Percentiles rank a stretch among this genome's conserved stretches.
These are phyloP conservation scores for Scleroderma citrinum DNA, from an alignment of 768 basidiomycete genomes.

Conservation along the genomic window DNA sequence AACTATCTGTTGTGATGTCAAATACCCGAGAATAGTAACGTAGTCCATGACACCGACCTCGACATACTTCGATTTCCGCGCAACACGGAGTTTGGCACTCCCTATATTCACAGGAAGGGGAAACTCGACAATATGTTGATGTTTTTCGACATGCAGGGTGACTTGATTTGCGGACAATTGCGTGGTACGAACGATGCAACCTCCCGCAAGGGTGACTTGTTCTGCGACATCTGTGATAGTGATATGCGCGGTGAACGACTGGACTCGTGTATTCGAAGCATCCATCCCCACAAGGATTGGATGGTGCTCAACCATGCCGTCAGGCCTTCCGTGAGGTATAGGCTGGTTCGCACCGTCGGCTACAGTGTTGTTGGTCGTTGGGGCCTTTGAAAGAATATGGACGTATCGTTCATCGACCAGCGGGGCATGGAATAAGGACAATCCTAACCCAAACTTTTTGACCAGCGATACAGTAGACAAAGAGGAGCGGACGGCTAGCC, in stretches of 20 bases:
- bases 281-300: conserved; percentile 14
- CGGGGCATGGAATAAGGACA: conserved; percentile 14
- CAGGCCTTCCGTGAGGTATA: neutral
- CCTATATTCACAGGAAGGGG: conserved; percentile 40
- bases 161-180: neutral
- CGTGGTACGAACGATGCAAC: conserved; percentile 15
- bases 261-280: conserved; percentile 9
- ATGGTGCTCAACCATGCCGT: neutral
- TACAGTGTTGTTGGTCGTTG: neutral
- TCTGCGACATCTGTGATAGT: conserved; percentile 18
- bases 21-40: neutral
- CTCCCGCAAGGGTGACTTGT: conserved; percentile 11
- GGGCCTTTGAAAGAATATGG: conserved; percentile 10
- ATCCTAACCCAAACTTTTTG: conserved; percentile 5
- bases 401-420: conserved; percentile 9
- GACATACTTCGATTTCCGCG: conserved; percentile 50
- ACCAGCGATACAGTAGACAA: conserved; percentile 6
- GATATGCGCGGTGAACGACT: conserved; percentile 12
- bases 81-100: conserved; percentile 38
- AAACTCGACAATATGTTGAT: conserved; percentile 27
- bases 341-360: neutral
- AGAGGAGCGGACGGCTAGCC: conserved; percentile 12
- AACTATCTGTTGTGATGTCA: conserved; percentile 18
- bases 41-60: conserved; percentile 18
- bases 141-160: conserved; percentile 10